Evolutionary conservation across 306 rosid genomes (phyloP), one percentile per base, ranked within the genome.

Genomic region (Trichosanthes cucumerina): DNA sequence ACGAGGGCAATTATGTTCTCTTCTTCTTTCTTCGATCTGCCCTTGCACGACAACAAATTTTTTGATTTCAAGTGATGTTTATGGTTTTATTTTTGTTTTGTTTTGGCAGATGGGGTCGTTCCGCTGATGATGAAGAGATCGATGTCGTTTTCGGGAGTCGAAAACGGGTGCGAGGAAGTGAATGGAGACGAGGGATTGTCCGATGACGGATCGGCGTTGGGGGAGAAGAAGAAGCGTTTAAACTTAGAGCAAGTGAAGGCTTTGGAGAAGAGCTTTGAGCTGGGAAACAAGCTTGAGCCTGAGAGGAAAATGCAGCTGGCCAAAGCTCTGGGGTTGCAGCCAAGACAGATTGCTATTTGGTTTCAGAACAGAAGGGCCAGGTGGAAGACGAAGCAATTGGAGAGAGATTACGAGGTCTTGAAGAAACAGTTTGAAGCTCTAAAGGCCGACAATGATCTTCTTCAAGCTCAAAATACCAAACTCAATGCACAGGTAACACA

Each of bases 331-430:
- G 93, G 95, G 18, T 78, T 94, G 41, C 98, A 92, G 79, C 98
- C 97, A 0, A 86, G 98, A 46, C 98, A 94, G 79, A 77, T 94
- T 28, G 96, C 98, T 26, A 94, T 94, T 13, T 94, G 98, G 98
- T 94, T 94, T 41, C 98, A 94, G 87, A 94, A 94, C 46, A 85
- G 98, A 36, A 88, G 98, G 38, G 98, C 98, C 6, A 87, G 98
- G 78, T 94, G 97, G 98, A 94, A 94, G 82, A 92, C 98, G 9
- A 94, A 94, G 85, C 93, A 92, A 6, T 84, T 94, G 74, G 97
- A 94, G 78, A 94, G 86, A 78, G 97, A 94, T 38, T 94, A 89
- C 21, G 91, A 94, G 31, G 84, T 88, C 1, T 85, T 94, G 78
- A 92, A 89, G 91, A 92, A 89, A 71, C 97, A 92, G 79, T 94